These are phyloP conservation scores for Metarhizium album DNA, from an alignment of 2,329 filamentous ascomycete species.

Conservation along the genomic window DNA sequence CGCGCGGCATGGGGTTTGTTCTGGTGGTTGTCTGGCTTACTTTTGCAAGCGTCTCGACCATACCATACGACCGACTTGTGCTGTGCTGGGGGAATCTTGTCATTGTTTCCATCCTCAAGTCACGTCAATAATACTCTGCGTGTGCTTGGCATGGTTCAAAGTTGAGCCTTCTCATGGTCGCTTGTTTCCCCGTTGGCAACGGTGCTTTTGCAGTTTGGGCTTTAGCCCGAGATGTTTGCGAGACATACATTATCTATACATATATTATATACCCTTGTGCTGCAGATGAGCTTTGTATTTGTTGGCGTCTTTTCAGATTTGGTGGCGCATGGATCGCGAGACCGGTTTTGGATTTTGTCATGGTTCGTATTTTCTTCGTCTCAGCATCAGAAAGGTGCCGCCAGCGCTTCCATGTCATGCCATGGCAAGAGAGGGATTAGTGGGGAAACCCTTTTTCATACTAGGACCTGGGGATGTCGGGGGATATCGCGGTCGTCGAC, in stretches of 20 bases:
- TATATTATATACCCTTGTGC: slow-evolving; percentile 2
- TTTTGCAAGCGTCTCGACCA: not conserved
- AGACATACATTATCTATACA: not conserved
- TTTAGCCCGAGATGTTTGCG: not conserved
- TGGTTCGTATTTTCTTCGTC: not conserved
- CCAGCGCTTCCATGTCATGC: too few relatives aligned
- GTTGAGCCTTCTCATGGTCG: too few relatives aligned
- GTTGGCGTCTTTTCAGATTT: not conserved
- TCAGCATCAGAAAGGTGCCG: not conserved
- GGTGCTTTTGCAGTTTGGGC: not conserved
- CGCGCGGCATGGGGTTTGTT: too few relatives aligned
- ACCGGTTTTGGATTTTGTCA: not conserved
- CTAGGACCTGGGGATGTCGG: too few relatives aligned
- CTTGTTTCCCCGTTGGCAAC: too few relatives aligned
- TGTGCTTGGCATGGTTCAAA: too few relatives aligned
- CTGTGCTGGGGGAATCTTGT: not conserved
- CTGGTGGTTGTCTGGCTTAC: too few relatives aligned
- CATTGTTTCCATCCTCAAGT: too few relatives aligned
- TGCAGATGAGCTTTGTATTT: not conserved
- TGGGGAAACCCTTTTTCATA: not conserved
- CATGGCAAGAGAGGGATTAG: not conserved
- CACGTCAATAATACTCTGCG: too few relatives aligned
- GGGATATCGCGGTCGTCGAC: not conserved
- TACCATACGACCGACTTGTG: not conserved
- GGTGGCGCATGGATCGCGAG: not conserved